A percentile compares a stretch with the other conserved stretches of the same genome.
Evolutionary conservation across 2,329 filamentous ascomycete species (phyloP).

Genomic region (Daldinia eschscholtzii): DNA sequence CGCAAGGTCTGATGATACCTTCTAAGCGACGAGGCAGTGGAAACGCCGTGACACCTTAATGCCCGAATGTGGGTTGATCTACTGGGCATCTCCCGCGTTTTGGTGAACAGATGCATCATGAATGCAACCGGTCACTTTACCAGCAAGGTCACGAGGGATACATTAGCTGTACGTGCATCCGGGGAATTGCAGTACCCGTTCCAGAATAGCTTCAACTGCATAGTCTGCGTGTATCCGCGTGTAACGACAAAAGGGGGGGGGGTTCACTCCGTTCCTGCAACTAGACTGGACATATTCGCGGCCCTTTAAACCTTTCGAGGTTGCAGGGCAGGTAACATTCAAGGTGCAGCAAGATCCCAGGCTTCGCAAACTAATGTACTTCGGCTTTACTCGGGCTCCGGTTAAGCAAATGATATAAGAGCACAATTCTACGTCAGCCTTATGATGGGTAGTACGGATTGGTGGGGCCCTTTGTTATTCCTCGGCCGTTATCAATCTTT

Average conservation of each 20-base stretch:
- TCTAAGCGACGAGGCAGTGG: constrained; percentile 27
- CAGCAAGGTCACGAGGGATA: constrained; percentile 33
- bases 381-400: constrained; percentile 36
- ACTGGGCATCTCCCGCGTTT: constrained; percentile 33
- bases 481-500: constrained; percentile 27
- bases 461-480: constrained; percentile 10
- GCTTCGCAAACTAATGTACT: constrained; percentile 25
- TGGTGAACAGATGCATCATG: constrained; percentile 30
- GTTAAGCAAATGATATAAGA: constrained; percentile 17
- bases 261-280: constrained; percentile 20
- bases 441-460: constrained; percentile 37
- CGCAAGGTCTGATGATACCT: constrained; percentile 37
- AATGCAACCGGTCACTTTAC: constrained; percentile 29
- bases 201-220: constrained; percentile 21
- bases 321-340: constrained; percentile 31
- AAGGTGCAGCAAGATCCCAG: constrained; percentile 23
- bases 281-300: constrained; percentile 8
- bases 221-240: constrained; percentile 10
- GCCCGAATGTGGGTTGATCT: constrained; percentile 31
- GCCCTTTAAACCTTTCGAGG: constrained; percentile 13
- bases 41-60: constrained; percentile 23
- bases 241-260: constrained; percentile 13
- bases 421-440: constrained; percentile 34
- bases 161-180: constrained; percentile 28
- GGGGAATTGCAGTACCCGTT: constrained; percentile 19